phyloP scores from a whole-genome alignment of 116 monocot species.

The Trichopus zeylanicus region DNA sequence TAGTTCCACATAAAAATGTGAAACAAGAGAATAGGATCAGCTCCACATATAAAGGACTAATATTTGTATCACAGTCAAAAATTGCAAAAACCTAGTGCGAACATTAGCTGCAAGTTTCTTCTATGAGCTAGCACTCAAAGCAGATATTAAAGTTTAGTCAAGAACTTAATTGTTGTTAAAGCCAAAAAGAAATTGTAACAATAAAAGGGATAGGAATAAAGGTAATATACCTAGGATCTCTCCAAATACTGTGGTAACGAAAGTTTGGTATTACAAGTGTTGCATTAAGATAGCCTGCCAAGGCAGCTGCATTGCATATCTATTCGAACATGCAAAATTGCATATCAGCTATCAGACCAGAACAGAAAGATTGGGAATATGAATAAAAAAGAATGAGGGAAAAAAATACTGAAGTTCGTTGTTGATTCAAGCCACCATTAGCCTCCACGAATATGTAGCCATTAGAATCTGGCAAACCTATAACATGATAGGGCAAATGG shows the following conservation, averaged over 20 bases:
- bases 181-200: too few species aligned
- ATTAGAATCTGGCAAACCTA: constrained; percentile 78
- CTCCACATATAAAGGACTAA: too few species aligned
- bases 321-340: constrained; percentile 13
- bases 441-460: constrained; percentile 93
- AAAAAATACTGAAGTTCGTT: constrained; percentile 65
- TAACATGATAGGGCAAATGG: not conserved
- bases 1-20: too few species aligned
- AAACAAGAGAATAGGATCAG: too few species aligned
- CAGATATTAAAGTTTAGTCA: too few species aligned
- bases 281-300: constrained; percentile 93
- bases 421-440: constrained; percentile 98
- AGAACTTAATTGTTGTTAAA: too few species aligned
- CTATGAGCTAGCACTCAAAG: too few species aligned
- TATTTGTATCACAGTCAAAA: too few species aligned
- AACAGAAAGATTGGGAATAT: not conserved
- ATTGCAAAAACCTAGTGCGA: too few species aligned
- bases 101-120: too few species aligned
- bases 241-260: constrained; percentile 92
- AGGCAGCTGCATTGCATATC: constrained; percentile 98
- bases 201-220: not conserved
- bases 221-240: constrained; percentile 68
- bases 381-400: not conserved
- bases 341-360: not conserved
- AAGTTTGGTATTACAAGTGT: constrained; percentile 93